These are phyloP conservation scores for Dendrobium nobile DNA, from an alignment of 106 monocot genomes.

Conservation along the genomic window DNA sequence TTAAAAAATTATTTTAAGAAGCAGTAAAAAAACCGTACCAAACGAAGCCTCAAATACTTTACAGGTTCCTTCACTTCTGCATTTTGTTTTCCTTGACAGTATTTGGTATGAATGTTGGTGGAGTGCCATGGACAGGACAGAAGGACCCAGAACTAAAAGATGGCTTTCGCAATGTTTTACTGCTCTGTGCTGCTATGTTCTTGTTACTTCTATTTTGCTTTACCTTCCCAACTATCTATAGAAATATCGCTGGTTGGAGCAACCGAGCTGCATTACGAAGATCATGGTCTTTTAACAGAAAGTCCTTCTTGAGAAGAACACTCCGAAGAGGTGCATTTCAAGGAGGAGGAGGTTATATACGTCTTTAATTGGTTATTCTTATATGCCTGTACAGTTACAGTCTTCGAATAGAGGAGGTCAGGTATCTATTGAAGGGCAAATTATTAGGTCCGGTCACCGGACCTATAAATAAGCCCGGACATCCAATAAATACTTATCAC, in stretches of 20 bases:
- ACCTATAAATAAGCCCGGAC: no score
- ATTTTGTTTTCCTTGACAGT: constrained; percentile 35
- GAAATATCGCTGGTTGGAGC: constrained; percentile 43
- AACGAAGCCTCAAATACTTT: neutral
- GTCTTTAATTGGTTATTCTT: constrained; percentile 1
- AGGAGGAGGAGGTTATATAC: constrained; percentile 21
- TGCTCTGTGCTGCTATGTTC: constrained; percentile 58
- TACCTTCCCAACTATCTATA: constrained; percentile 53
- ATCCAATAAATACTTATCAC: no score
- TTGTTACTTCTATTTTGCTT: constrained; percentile 59
- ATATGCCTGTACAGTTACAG: no score
- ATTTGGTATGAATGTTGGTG: constrained; percentile 98
- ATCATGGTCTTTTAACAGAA: constrained; percentile 51
- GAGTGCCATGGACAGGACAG: constrained; percentile 90
- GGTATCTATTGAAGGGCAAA: no score
- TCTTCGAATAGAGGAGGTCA: no score
- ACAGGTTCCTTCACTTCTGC: neutral
- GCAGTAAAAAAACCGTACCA: no score
- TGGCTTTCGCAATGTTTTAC: constrained; percentile 75
- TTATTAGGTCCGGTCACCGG: no score
- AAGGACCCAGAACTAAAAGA: constrained; percentile 42
- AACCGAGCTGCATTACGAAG: constrained; percentile 21
- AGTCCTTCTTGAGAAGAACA: constrained; percentile 36
- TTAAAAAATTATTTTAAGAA: no score
- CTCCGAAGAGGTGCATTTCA: constrained; percentile 13